A percentile compares a stretch with the other conserved stretches of the same genome.
phyloP scores from a whole-genome alignment of 805 yeast genomes.

The Myxozyma geophila region DNA sequence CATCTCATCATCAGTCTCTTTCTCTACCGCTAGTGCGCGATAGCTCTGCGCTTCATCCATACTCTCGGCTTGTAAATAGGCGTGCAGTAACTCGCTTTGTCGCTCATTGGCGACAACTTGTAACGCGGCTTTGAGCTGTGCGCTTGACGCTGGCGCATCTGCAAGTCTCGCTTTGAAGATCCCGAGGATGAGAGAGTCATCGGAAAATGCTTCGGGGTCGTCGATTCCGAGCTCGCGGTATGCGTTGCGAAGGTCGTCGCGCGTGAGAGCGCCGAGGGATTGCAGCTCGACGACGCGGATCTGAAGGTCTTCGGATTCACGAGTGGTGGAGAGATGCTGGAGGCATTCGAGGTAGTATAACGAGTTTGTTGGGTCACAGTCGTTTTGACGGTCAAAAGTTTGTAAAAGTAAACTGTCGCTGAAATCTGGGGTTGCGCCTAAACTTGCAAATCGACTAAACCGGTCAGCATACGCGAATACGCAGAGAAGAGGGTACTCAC shows the following conservation, averaged over 20 bases:
- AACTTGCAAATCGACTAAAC: conserved; percentile 48
- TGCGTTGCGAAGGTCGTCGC: conserved; percentile 53
- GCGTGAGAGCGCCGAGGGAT: conserved; percentile 59
- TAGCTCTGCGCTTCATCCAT: conserved; percentile 57
- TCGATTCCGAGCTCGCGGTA: conserved; percentile 45
- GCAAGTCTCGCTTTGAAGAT: conserved; percentile 24
- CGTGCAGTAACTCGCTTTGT: conserved; percentile 60
- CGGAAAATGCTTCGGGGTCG: conserved; percentile 14
- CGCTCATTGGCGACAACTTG: conserved; percentile 63
- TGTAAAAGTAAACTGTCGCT: conserved; percentile 54
- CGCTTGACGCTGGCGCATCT: conserved; percentile 23
- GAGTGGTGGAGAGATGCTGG: conserved; percentile 54
- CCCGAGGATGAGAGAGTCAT: conserved; percentile 27
- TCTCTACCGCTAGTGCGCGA: conserved; percentile 54
- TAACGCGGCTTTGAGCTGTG: conserved; percentile 58
- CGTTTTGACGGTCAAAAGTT: conserved; percentile 52
- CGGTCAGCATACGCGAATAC: not conserved
- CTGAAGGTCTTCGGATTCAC: conserved; percentile 54
- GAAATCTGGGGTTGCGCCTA: conserved; percentile 57
- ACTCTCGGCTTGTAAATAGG: conserved; percentile 54
- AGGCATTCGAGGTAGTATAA: conserved; percentile 66
- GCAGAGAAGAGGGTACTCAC: not conserved
- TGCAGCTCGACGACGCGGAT: conserved; percentile 52
- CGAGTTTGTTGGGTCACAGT: conserved; percentile 51
- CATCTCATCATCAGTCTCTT: conserved; percentile 67